phyloP scores from a whole-genome alignment of 1,284 basidiomycete genomes.

The Austroboletus sp. region DNA sequence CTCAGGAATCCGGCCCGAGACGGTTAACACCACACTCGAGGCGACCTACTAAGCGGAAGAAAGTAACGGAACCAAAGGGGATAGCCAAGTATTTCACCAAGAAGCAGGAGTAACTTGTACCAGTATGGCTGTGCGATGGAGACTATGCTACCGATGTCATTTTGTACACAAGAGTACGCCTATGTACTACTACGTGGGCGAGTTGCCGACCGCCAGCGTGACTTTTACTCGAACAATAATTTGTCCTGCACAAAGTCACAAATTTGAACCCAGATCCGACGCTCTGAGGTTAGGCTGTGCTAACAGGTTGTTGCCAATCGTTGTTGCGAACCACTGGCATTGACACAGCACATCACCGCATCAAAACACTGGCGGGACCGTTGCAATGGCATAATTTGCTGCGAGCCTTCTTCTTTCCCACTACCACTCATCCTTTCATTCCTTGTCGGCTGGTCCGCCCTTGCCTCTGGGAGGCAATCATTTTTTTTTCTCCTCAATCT shows the following conservation, averaged over 20 bases:
- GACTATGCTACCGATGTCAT: no score
- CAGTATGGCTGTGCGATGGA: not conserved
- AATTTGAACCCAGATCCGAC: no score
- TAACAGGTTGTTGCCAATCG: no score
- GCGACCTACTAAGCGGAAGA: slow-evolving; percentile 36
- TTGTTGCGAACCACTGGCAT: no score
- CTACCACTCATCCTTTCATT: slow-evolving; percentile 26
- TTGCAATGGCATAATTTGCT: not conserved
- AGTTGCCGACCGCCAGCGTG: no score
- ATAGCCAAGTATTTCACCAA: slow-evolving; percentile 73
- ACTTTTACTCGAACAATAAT: no score
- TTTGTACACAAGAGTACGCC: no score
- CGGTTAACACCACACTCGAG: slow-evolving; percentile 21
- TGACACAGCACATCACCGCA: slow-evolving; percentile 8
- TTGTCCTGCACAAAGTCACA: no score
- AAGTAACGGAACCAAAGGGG: slow-evolving; percentile 44
- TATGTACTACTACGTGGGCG: no score
- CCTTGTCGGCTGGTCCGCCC: slow-evolving; percentile 40
- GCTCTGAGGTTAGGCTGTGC: no score
- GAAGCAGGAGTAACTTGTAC: slow-evolving; percentile 17
- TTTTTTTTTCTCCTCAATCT: slow-evolving; percentile 15
- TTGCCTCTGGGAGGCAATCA: slow-evolving; percentile 33
- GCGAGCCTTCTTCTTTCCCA: slow-evolving; percentile 5
- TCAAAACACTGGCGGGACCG: slow-evolving; percentile 2
- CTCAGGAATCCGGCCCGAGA: not conserved